phyloP scores from a whole-genome alignment of 345 rosid species.

The Camelina hispida region DNA sequence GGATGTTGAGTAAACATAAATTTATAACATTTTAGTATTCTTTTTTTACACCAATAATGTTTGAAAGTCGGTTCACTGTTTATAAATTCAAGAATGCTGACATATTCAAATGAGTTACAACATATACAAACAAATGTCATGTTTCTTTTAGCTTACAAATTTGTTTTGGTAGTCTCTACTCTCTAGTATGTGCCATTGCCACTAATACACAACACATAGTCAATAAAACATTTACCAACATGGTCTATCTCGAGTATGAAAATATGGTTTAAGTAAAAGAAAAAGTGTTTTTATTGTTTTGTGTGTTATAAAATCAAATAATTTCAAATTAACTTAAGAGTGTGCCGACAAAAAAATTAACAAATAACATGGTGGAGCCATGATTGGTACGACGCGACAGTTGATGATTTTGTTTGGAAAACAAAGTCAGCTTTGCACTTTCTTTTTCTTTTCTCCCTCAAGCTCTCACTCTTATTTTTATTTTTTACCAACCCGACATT shows the following conservation, averaged over 20 bases:
- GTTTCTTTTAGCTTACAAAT: neutral
- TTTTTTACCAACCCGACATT: slow-evolving; percentile 37
- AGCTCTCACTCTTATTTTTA: neutral
- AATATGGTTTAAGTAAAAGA: neutral
- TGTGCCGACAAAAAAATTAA: slow-evolving; percentile 37
- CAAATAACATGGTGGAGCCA: slow-evolving; percentile 39
- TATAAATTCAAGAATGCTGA: too few species aligned
- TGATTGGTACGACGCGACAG: slow-evolving; percentile 43
- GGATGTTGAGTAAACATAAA: neutral
- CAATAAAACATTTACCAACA: neutral
- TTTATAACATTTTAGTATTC: neutral
- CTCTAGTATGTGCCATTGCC: neutral
- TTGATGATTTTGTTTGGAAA: slow-evolving; percentile 33
- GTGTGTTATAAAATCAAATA: neutral
- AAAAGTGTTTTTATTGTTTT: neutral
- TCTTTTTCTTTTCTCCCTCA: neutral
- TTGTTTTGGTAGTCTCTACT: neutral
- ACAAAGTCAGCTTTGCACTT: slow-evolving; percentile 40
- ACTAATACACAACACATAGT: neutral
- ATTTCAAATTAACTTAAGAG: neutral
- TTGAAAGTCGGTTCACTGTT: too few species aligned
- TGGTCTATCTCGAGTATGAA: neutral
- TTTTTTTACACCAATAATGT: neutral
- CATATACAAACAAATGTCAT: too few species aligned
- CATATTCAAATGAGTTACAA: too few species aligned